Conservation (phyloP, 1,139 yeast species). For the Pneumocystis wakefieldiae region DNA sequence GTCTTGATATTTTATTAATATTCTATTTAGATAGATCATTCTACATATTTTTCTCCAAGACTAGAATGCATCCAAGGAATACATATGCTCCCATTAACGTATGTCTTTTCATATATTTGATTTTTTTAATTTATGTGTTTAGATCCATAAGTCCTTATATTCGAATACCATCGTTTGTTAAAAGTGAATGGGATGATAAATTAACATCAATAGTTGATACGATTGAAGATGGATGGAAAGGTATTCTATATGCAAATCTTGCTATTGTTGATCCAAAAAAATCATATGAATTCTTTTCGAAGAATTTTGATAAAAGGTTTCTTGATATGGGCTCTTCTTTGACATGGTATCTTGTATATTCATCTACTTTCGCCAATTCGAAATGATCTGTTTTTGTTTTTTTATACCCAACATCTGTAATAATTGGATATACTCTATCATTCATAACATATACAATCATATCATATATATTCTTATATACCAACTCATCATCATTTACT, state of each 20-base stretch:
- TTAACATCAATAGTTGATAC: conserved; percentile 36
- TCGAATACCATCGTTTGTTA: conserved; percentile 52
- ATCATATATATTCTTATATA: neutral
- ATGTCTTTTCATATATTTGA: conserved; percentile 20
- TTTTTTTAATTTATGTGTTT: neutral
- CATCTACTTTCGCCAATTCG: conserved; percentile 34
- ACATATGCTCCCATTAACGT: conserved; percentile 84
- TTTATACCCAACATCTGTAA: neutral
- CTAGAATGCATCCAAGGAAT: conserved; percentile 84
- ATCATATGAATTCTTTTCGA: neutral
- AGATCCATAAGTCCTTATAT: conserved; percentile 47
- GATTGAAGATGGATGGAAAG: conserved; percentile 74
- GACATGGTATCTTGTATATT: conserved; percentile 76
- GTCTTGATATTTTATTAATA: conserved; percentile 28
- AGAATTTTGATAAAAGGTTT: conserved; percentile 23
- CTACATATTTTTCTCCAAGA: conserved; percentile 71
- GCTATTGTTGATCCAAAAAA: conserved; percentile 26
- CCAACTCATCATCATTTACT: neutral
- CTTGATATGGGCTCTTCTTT: conserved; percentile 81
- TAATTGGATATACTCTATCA: neutral
- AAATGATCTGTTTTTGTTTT: neutral
- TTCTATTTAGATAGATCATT: conserved; percentile 67
- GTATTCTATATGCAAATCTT: conserved; percentile 51
- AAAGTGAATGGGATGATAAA: conserved; percentile 62
- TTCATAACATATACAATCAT: neutral